Evolutionary conservation across 2,329 filamentous ascomycete species (phyloP).

Genomic region (Cordyceps cicadae): DNA sequence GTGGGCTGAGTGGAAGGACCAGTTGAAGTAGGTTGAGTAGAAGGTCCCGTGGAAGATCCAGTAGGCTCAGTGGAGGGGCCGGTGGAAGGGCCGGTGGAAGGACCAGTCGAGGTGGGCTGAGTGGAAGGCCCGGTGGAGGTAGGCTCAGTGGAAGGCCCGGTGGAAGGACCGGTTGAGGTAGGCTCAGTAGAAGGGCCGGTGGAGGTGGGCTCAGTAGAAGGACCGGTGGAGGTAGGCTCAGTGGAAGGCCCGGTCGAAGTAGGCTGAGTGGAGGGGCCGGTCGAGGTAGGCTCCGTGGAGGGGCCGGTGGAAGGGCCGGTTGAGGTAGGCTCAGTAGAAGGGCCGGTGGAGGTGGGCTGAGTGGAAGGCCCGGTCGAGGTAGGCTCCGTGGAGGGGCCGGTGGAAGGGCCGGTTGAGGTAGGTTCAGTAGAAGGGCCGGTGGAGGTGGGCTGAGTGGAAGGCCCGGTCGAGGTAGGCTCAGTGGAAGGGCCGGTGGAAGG

Average conservation of each 20-base stretch:
- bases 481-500: conserved; percentile 5
- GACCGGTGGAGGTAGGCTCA: neutral
- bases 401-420: neutral
- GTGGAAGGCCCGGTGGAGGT: neutral
- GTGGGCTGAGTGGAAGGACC: conserved; percentile 4
- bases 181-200: conserved; percentile 4
- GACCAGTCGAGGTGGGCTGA: neutral
- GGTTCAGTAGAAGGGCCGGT: neutral
- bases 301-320: neutral
- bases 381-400: neutral
- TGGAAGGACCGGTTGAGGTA: neutral
- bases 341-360: neutral
- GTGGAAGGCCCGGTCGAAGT: neutral
- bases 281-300: neutral
- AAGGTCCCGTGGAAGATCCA: neutral
- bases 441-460: conserved; percentile 1
- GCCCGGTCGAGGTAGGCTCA: conserved; percentile 1
- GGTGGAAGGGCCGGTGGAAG: conserved; percentile 1
- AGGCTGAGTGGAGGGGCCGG: neutral
- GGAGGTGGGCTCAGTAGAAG: conserved; percentile 5
- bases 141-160: conserved; percentile 3
- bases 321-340: conserved; percentile 2
- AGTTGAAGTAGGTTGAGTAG: neutral
- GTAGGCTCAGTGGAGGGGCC: neutral
- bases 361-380: conserved; percentile 8